Conservation (phyloP, 2,329 filamentous ascomycete species). For the Botrytis byssoidea region DNA sequence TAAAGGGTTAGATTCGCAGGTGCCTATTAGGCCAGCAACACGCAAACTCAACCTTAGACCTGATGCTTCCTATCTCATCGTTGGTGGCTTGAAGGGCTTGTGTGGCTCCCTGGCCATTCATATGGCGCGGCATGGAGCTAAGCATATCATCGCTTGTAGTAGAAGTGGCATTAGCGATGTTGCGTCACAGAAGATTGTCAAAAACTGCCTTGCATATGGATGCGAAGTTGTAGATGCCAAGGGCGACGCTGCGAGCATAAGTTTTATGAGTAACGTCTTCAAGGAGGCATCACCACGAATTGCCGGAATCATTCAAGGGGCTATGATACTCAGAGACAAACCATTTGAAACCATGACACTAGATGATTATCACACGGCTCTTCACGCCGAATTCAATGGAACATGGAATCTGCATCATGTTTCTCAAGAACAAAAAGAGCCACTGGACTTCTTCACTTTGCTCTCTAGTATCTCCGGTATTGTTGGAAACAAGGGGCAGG, state of each 20-base stretch:
- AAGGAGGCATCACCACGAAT: conserved; percentile 21
- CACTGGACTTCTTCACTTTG: conserved; percentile 44
- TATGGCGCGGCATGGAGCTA: conserved; percentile 23
- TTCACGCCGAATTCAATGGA: conserved; percentile 25
- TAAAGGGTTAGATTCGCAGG: not conserved
- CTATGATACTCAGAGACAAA: conserved; percentile 37
- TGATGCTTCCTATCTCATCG: conserved; percentile 29
- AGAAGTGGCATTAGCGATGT: conserved; percentile 25
- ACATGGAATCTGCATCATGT: conserved; percentile 31
- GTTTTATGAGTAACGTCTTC: conserved; percentile 21
- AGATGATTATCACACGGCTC: conserved; percentile 22
- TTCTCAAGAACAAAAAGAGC: conserved; percentile 26
- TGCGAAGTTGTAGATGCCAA: not conserved
- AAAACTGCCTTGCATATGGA: not conserved
- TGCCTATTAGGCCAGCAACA: conserved; percentile 16
- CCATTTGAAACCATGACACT: conserved; percentile 23
- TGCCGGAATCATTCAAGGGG: conserved; percentile 37
- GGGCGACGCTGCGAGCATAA: not conserved
- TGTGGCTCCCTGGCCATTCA: conserved; percentile 23
- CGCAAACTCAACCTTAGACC: conserved; percentile 27
- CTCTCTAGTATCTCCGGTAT: conserved; percentile 42
- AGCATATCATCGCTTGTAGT: conserved; percentile 23
- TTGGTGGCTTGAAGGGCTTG: conserved; percentile 31
- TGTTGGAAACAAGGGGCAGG: conserved; percentile 39
- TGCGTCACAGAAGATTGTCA: not conserved